phyloP scores from a whole-genome alignment of 1,139 yeast species.

The Torulaspora globosa region DNA sequence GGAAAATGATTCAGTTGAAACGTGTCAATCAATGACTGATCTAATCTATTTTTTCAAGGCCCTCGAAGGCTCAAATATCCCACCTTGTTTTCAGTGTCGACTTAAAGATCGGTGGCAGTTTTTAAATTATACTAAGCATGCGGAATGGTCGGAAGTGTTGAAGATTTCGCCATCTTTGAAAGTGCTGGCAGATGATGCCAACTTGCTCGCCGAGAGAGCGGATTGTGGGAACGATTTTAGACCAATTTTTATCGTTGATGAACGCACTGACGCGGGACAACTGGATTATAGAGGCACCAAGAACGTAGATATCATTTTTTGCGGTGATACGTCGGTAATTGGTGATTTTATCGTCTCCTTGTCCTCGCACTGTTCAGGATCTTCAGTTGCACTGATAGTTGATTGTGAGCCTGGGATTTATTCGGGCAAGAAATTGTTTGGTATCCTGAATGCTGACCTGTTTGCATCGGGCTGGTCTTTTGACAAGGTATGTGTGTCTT shows the following conservation, averaged over 20 bases:
- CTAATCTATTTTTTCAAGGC: conserved; percentile 13
- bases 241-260: conserved; percentile 5
- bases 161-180: background rate
- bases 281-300: background rate
- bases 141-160: background rate
- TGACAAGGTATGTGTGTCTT: conserved; percentile 7
- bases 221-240: background rate
- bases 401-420: conserved; percentile 7
- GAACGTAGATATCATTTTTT: background rate
- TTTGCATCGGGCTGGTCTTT: conserved; percentile 8
- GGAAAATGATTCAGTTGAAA: conserved; percentile 2
- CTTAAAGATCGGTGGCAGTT: conserved; percentile 12
- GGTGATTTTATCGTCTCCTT: conserved; percentile 1
- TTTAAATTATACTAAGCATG: conserved; percentile 6
- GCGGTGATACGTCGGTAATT: background rate
- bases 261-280: conserved; percentile 1
- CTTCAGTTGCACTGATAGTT: conserved; percentile 6
- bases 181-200: conserved; percentile 2
- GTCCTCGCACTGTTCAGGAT: conserved; percentile 3
- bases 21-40: conserved; percentile 13
- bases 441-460: conserved; percentile 16
- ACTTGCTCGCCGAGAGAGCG: background rate
- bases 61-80: conserved; percentile 1
- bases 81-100: background rate
- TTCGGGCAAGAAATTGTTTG: conserved; percentile 20